A percentile compares a stretch with the other conserved stretches of the same genome.
phyloP scores from a whole-genome alignment of 1,284 basidiomycete genomes.

The Boletus smithii region DNA sequence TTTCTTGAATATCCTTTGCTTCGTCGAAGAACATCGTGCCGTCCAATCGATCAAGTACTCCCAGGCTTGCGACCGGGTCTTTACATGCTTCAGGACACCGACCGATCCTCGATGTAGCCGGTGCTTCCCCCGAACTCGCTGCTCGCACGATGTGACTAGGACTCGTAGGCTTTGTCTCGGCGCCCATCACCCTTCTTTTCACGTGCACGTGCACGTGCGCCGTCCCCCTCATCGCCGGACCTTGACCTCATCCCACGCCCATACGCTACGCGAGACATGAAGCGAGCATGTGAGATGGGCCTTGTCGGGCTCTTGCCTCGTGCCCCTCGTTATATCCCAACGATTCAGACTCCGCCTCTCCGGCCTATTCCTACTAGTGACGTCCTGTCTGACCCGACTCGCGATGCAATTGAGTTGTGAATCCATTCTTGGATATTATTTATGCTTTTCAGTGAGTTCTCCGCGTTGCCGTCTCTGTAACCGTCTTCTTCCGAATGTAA shows the following conservation, averaged over 20 bases:
- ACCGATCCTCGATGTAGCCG: background rate
- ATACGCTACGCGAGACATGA: too few species aligned
- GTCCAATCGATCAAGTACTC: background rate
- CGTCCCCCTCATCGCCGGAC: background rate
- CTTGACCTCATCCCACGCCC: background rate
- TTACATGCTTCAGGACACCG: background rate
- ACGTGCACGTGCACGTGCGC: background rate
- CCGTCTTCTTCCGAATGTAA: background rate
- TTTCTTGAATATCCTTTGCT: background rate
- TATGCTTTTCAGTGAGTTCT: constrained; percentile 12
- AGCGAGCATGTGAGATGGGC: too few species aligned
- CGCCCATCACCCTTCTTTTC: background rate
- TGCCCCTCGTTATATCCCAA: background rate
- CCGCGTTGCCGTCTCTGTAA: background rate
- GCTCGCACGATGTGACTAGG: background rate
- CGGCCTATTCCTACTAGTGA: background rate
- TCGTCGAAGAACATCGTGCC: too few species aligned
- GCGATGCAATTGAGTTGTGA: background rate
- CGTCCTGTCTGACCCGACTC: constrained; percentile 7
- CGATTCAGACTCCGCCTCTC: constrained; percentile 20
- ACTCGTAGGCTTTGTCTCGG: background rate
- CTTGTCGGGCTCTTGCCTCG: background rate
- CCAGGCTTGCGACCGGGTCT: background rate
- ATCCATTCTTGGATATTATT: background rate
- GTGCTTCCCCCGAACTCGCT: background rate